Conservation (phyloP, 176 grass and related monocot genomes). For the Oropetium thomaeum region DNA sequence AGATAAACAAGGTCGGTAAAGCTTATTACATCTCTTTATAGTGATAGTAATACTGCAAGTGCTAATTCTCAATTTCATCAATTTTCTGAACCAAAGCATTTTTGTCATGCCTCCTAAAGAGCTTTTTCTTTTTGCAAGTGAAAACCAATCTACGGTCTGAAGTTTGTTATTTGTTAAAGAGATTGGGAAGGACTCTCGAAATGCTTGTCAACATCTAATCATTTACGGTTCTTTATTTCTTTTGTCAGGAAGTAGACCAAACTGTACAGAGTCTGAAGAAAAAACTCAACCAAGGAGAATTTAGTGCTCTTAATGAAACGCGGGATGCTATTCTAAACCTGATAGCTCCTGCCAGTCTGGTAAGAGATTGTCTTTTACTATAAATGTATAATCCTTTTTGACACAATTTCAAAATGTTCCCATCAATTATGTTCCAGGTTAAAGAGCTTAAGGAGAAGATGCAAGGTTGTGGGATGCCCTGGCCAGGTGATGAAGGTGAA, state of each 20-base stretch:
- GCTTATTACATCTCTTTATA: slow-evolving; percentile 4
- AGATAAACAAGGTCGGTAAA: slow-evolving; percentile 61
- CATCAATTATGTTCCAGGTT: slow-evolving; percentile 50
- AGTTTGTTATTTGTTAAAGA: not conserved
- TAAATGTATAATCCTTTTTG: not conserved
- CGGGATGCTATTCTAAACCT: slow-evolving; percentile 64
- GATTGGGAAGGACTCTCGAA: not conserved
- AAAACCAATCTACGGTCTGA: not conserved
- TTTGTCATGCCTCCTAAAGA: not conserved
- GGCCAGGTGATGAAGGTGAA: slow-evolving; percentile 81
- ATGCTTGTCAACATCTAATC: not conserved
- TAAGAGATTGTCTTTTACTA: slow-evolving; percentile 36
- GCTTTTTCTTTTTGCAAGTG: not conserved
- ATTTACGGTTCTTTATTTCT: slow-evolving; percentile 8
- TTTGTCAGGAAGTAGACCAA: slow-evolving; percentile 61
- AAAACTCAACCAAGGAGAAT: slow-evolving; percentile 60
- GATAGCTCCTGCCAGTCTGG: slow-evolving; percentile 60
- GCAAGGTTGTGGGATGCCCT: slow-evolving; percentile 79
- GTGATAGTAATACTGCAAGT: not conserved
- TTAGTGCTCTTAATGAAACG: slow-evolving; percentile 71
- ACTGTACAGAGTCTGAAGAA: slow-evolving; percentile 64
- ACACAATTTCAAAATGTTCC: not conserved
- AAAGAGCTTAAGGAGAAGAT: slow-evolving; percentile 86
- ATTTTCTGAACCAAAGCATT: no score
- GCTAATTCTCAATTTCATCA: not conserved